Evolutionary conservation across 2,329 filamentous ascomycete genomes (phyloP).

Genomic region (Paecilomyces sp.): DNA sequence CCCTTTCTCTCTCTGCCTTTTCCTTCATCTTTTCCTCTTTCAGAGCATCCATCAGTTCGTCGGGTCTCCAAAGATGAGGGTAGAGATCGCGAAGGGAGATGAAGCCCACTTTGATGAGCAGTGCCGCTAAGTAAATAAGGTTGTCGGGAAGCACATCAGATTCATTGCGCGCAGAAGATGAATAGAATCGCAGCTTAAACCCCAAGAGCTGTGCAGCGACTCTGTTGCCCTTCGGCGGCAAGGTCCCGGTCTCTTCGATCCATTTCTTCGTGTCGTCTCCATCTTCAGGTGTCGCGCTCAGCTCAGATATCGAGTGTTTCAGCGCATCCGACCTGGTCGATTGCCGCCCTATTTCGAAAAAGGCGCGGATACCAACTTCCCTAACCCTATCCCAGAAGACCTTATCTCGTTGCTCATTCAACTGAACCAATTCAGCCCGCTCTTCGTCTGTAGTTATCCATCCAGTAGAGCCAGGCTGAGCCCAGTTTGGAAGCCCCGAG

Average conservation of each 20-base stretch:
- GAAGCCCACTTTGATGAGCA: slow-evolving; percentile 95
- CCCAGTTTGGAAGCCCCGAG: slow-evolving; percentile 75
- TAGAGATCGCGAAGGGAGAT: slow-evolving; percentile 88
- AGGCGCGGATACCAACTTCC: slow-evolving; percentile 70
- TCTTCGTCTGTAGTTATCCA: slow-evolving; percentile 64
- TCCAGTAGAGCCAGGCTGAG: slow-evolving; percentile 60
- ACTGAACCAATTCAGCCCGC: slow-evolving; percentile 48
- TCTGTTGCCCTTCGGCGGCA: slow-evolving; percentile 78
- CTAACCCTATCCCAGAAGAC: slow-evolving; percentile 77
- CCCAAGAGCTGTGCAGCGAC: slow-evolving; percentile 91
- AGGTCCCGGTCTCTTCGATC: slow-evolving; percentile 71
- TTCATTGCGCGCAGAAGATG: slow-evolving; percentile 66
- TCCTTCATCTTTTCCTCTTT: slow-evolving; percentile 65
- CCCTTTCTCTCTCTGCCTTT: slow-evolving; percentile 68
- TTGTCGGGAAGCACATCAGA: slow-evolving; percentile 81
- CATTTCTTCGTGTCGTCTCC: slow-evolving; percentile 59
- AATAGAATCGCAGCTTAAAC: slow-evolving; percentile 95
- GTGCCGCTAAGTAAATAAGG: slow-evolving; percentile 80
- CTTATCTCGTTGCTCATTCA: slow-evolving; percentile 60
- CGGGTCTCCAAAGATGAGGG: slow-evolving; percentile 79
- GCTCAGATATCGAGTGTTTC: slow-evolving; percentile 38
- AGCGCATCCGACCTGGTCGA: slow-evolving; percentile 56
- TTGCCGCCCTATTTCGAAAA: slow-evolving; percentile 78
- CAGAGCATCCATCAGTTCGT: slow-evolving; percentile 72
- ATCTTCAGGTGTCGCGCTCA: slow-evolving; percentile 35